phyloP scores from a whole-genome alignment of 1,284 basidiomycete genomes.

The Heliocybe sulcata region DNA sequence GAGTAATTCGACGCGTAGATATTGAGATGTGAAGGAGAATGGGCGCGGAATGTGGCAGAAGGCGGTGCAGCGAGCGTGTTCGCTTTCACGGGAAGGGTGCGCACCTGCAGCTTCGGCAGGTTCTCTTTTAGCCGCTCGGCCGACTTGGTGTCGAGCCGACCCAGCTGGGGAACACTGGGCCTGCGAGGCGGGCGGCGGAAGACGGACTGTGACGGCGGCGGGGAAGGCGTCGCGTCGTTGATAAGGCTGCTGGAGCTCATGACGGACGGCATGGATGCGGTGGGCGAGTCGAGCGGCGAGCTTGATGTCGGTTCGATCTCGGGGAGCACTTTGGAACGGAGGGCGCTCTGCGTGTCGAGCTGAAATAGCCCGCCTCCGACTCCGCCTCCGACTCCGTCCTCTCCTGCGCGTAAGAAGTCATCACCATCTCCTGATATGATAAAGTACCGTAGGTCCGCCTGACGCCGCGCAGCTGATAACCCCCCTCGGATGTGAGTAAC shows the following conservation, averaged over 20 bases:
- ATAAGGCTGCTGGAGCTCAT: conserved; percentile 29
- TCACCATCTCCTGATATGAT: conserved; percentile 36
- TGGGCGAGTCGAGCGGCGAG: conserved; percentile 15
- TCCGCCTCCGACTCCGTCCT: conserved; percentile 3
- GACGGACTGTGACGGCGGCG: conserved; percentile 53
- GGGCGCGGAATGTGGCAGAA: conserved; percentile 21
- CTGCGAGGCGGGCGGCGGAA: conserved; percentile 50
- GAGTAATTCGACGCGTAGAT: conserved; percentile 50
- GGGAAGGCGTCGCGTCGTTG: conserved; percentile 47
- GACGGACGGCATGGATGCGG: conserved; percentile 12
- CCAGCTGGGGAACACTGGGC: conserved; percentile 56
- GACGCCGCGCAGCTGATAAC: conserved; percentile 47
- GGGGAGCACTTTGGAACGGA: conserved; percentile 40
- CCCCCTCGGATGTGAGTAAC: conserved; percentile 68
- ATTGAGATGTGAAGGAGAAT: conserved; percentile 56
- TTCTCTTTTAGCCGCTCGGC: conserved; percentile 39
- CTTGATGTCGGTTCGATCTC: conserved; percentile 48
- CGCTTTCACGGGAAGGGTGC: conserved; percentile 47
- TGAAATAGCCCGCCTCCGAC: conserved; percentile 44
- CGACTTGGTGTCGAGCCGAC: conserved; percentile 51
- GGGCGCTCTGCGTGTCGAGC: conserved; percentile 51
- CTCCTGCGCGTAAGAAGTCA: not conserved
- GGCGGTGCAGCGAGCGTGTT: conserved; percentile 52
- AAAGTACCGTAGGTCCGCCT: conserved; percentile 44
- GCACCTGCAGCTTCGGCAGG: conserved; percentile 52